Base-by-base conservation (phyloP, 129 eudicot genomes). In the Silybum marianum region DNA sequence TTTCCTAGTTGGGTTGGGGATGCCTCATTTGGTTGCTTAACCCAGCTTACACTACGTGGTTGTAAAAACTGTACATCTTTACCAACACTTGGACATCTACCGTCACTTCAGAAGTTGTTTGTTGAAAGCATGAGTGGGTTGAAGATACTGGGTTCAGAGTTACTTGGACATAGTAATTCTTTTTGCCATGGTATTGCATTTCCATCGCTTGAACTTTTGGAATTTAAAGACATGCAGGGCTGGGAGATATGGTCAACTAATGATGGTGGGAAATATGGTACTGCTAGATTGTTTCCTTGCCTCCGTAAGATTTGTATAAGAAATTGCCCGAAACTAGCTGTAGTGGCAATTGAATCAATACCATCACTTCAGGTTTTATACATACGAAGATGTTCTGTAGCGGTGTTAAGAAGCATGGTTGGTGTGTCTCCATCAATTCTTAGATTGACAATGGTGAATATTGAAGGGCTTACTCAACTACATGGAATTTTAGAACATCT, bases 1-100 rank as follows among this genome's bases (percentile, higher is more conserved):
- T 90, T 90, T 77, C 89, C 95, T 12, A 81, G 40, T 26, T 90
- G 92, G 95, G 44, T 88, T 0, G 92, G 95, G 63, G 80, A 88
- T 77, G 60, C 89, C 3, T 69, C 65, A 18, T 88, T 86, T 68
- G 42, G 38, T 11, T 82, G 76, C 67, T 48, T 90, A 75, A 86
- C 83, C 11, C 63, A 73, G 9, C 72, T 88, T 51, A 82, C 69
- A 18, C 71, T 90, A 21, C 3, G 23, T 60, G 76, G 80, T 13
- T 88, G 90, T 75, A 38, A 1, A 39, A 77, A 75, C 11, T 88
- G 92, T 78, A 70, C 76, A n/a, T 78, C 44, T 68, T 74, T 88
- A 75, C 90, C 89, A 3, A 76, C 89, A 65, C 82, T 88, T 9
- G 89, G 92, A 34, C 90, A 82, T 42, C 85, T 90, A 10, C 87